Evolutionary conservation across 2,329 filamentous ascomycete species (phyloP).

Genomic region (Pseudogymnoascus sp.): DNA sequence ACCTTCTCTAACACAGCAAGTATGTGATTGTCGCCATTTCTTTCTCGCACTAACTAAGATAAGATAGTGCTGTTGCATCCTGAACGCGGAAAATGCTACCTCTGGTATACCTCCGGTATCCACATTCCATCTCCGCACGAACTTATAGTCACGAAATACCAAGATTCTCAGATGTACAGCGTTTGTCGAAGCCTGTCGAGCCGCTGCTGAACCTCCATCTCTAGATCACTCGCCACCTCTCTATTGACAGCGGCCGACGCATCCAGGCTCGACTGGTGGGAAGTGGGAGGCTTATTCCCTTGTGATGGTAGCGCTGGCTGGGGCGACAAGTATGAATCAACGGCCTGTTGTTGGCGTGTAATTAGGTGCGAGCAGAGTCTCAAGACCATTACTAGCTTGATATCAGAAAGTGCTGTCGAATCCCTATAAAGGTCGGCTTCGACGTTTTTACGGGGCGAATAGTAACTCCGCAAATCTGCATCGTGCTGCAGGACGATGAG

Average conservation of each 20-base stretch:
- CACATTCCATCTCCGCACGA: background rate
- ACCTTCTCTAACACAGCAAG: background rate
- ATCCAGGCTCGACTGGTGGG: background rate
- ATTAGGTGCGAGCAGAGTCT: background rate
- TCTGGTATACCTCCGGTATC: background rate
- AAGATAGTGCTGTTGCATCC: background rate
- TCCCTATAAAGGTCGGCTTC: background rate
- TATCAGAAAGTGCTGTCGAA: background rate
- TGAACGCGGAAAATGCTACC: background rate
- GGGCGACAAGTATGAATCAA: background rate
- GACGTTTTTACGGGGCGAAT: background rate
- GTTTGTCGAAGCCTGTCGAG: background rate
- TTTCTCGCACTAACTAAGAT: background rate
- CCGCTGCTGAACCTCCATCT: background rate
- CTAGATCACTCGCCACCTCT: background rate
- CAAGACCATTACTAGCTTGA: background rate
- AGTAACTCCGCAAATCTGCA: background rate
- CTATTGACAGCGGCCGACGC: background rate
- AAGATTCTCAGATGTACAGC: background rate
- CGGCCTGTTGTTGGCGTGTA: background rate
- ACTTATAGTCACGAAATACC: background rate
- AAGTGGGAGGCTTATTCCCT: background rate
- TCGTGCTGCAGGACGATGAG: background rate
- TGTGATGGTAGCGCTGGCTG: background rate
- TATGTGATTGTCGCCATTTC: background rate